Percentiles rank a stretch among this genome's conserved stretches.
Conservation (phyloP, 345 rosid genomes). For the Streptanthus diversifolius region DNA sequence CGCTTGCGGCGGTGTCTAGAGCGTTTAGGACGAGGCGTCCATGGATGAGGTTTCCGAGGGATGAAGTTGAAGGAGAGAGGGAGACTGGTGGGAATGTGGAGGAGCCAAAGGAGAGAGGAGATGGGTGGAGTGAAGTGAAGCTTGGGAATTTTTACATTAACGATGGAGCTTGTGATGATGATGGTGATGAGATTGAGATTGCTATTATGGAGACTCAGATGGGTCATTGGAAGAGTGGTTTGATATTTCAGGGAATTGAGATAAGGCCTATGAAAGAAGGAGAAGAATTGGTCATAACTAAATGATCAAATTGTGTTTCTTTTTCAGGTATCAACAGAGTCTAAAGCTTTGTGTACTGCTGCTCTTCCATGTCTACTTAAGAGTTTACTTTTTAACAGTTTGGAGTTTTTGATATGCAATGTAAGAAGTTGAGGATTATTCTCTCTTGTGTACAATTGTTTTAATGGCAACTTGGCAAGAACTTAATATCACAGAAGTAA, state of each 20-base stretch:
- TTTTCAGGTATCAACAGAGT: background rate
- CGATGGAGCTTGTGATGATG: slow-evolving; percentile 13
- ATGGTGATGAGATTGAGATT: slow-evolving; percentile 45
- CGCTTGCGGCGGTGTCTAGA: slow-evolving; percentile 5
- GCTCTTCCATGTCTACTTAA: background rate
- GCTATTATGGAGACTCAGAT: slow-evolving; percentile 40
- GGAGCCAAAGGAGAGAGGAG: slow-evolving; percentile 47
- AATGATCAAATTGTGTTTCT: background rate
- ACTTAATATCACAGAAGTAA: background rate
- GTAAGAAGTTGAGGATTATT: background rate
- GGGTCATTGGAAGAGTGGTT: slow-evolving; percentile 57
- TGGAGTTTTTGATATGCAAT: background rate
- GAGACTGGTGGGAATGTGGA: slow-evolving; percentile 7
- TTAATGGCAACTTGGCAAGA: background rate
- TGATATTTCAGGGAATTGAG: slow-evolving; percentile 57
- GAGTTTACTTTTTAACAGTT: background rate
- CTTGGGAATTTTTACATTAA: slow-evolving; percentile 41
- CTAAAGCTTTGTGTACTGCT: background rate
- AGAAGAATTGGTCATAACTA: background rate
- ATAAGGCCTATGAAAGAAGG: slow-evolving; percentile 43
- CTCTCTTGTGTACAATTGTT: background rate
- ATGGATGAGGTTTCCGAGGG: slow-evolving; percentile 3
- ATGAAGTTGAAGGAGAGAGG: slow-evolving; percentile 13
- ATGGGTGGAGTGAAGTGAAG: slow-evolving; percentile 68
- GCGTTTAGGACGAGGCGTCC: slow-evolving; percentile 29